A percentile compares a stretch with the other conserved stretches of the same genome.
Evolutionary conservation across 768 basidiomycete genomes (phyloP).

Genomic region (Lactifluus subvellereus): DNA sequence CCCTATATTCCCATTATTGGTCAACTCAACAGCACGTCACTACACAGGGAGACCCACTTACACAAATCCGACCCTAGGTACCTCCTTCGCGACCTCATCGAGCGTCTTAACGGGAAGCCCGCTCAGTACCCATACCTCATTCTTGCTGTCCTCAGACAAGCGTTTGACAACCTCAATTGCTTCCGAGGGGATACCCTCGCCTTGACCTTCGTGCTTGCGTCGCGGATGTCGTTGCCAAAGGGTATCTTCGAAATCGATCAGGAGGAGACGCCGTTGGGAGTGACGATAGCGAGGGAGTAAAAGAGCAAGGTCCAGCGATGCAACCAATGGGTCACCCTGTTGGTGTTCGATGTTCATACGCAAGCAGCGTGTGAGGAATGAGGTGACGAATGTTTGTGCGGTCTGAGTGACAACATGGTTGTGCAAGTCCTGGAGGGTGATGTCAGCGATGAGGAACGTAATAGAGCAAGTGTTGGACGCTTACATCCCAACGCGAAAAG

Average conservation of each 20-base stretch:
- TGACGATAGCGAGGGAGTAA: slow-evolving; percentile 65
- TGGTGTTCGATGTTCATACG: slow-evolving; percentile 69
- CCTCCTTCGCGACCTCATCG: slow-evolving; percentile 52
- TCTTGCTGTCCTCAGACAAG: slow-evolving; percentile 57
- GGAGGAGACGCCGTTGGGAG: slow-evolving; percentile 55
- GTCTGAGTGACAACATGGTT: slow-evolving; percentile 83
- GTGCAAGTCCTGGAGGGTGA: slow-evolving; percentile 53
- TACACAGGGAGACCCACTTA: slow-evolving; percentile 35
- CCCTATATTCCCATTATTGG: slow-evolving; percentile 36
- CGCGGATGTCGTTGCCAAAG: slow-evolving; percentile 62
- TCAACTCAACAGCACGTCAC: background rate
- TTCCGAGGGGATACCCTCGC: slow-evolving; percentile 29
- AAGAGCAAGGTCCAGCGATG: slow-evolving; percentile 40
- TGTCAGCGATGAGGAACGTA: background rate
- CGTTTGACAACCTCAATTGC: slow-evolving; percentile 46
- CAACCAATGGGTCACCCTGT: slow-evolving; percentile 36
- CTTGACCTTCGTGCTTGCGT: slow-evolving; percentile 21
- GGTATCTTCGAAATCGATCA: slow-evolving; percentile 77
- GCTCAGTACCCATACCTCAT: slow-evolving; percentile 80
- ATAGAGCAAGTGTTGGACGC: slow-evolving; percentile 14
- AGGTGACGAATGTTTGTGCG: slow-evolving; percentile 74
- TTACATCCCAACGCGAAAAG: slow-evolving; percentile 66
- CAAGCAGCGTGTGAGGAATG: slow-evolving; percentile 70
- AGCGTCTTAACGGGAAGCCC: slow-evolving; percentile 62
- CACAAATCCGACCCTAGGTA: slow-evolving; percentile 72